Percentiles rank a stretch among this genome's conserved stretches.
phyloP scores from a whole-genome alignment of 257 asterid species.

The Salvia splendens region DNA sequence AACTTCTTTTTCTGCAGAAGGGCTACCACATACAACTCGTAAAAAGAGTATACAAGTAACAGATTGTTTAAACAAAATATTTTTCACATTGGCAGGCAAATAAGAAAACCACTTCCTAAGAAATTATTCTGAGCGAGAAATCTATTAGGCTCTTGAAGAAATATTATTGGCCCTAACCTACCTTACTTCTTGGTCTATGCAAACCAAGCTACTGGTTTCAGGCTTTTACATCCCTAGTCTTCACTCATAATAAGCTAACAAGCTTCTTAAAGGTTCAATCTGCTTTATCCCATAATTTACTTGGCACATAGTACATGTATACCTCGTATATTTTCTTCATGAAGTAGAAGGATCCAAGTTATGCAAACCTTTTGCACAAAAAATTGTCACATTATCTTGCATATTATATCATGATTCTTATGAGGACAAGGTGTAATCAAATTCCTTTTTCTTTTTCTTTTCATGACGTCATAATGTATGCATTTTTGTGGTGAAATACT shows the following conservation, averaged over 20 bases:
- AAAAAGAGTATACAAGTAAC: slow-evolving; percentile 37
- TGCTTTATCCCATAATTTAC: neutral
- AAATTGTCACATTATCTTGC: neutral
- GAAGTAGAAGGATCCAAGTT: neutral
- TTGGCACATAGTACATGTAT: neutral
- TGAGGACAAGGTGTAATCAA: neutral
- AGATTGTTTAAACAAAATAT: slow-evolving; percentile 24
- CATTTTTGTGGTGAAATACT: neutral
- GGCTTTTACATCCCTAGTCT: neutral
- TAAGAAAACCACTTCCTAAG: slow-evolving; percentile 2
- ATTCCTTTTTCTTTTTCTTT: neutral
- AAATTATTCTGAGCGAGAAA: neutral
- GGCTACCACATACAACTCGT: slow-evolving; percentile 60
- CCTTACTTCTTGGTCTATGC: no score
- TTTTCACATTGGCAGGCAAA: slow-evolving; percentile 17
- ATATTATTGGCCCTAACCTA: no score
- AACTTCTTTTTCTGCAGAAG: slow-evolving; percentile 93
- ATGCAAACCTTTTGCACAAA: neutral
- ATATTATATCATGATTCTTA: neutral
- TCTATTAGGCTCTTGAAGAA: neutral
- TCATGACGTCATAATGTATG: neutral
- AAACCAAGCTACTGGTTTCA: no score
- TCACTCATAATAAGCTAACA: slow-evolving; percentile 6
- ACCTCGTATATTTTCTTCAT: neutral
- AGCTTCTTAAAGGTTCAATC: slow-evolving; percentile 5